Evolutionary conservation across 202 grass and related monocot species (phyloP), one percentile per base, ranked within the genome.

Genomic region (Zizania palustris): DNA sequence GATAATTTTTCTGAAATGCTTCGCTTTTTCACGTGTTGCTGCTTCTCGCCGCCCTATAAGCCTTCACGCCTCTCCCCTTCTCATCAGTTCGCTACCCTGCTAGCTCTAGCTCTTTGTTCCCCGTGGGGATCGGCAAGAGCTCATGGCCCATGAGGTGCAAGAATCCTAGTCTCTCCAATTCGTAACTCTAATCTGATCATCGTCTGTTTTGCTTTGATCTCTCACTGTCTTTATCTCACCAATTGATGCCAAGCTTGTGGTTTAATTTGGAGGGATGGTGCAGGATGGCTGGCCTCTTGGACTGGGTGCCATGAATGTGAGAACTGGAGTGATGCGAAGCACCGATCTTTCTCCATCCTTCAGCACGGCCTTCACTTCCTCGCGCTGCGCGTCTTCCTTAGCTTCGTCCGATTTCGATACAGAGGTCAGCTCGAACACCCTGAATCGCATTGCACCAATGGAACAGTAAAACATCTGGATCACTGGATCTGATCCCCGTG

Each of bases 201-300:
- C 16, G 1, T 18, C 2, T 55, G 45, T 14, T 62, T 55, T 19
- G 11, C 10, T 45, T 9, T 58, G 33, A 5, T 43, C 35, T 77
- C 7, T 77, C 7, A 13, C 36, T 50, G 28, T 19, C 51, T 65
- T 65, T 40, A 50, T 6, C 1, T 21, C 46, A 36, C 37, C 34
- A 21, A 7, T 61, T 38, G 11, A 2, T 82, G 21, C 55, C 63
- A 9, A 58, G 1, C 9, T 16, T 67, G 18, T 18, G 45, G n/a
- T 55, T 55, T 55, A 0, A 0, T 36, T 76, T 13, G 11, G 6
- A 19, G 9, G 46, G 0, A 69, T 78, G 75, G 18, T 55, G 51
- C 80, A 92, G 86, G 90, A 92, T 28, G 90, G 90, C 28, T 92
- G 90, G 86, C 83, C 86, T 67, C 72, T 92, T n/a, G 90, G 90